Evolutionary conservation across 2,329 filamentous ascomycete genomes (phyloP).

Genomic region (Talaromyces islandicus): DNA sequence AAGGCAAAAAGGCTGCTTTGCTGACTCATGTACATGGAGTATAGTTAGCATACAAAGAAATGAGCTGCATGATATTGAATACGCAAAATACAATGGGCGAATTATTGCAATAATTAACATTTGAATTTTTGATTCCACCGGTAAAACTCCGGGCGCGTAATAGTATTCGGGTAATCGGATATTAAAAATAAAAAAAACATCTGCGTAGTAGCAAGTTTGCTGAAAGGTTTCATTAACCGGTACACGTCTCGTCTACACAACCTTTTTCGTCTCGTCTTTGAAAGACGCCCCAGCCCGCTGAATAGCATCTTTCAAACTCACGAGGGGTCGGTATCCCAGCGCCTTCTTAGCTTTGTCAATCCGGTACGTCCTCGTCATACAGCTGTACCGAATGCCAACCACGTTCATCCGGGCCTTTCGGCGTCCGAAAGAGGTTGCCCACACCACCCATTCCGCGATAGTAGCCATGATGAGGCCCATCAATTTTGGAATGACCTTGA

Average conservation of each 20-base stretch:
- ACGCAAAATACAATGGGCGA: no score
- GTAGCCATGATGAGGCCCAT: neutral
- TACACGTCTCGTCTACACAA: neutral
- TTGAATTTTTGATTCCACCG: no score
- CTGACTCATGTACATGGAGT: neutral
- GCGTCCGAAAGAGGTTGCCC: neutral
- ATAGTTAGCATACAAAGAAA: neutral
- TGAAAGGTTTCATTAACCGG: neutral
- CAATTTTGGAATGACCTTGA: neutral
- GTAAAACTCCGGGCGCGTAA: no score
- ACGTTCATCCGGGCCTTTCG: conserved; percentile 1
- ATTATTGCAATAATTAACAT: no score
- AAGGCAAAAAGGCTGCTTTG: neutral
- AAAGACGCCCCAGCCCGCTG: neutral
- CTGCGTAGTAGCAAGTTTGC: neutral
- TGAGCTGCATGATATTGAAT: no score
- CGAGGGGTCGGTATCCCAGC: neutral
- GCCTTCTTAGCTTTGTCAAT: conserved; percentile 2
- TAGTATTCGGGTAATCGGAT: neutral
- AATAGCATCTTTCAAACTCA: neutral
- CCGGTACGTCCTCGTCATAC: conserved; percentile 1
- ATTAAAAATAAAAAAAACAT: neutral
- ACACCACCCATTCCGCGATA: neutral
- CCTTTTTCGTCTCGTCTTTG: neutral
- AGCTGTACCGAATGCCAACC: conserved; percentile 2